Evolutionary conservation across 306 rosid species (phyloP).

Genomic region (Ormosia semicastrata): DNA sequence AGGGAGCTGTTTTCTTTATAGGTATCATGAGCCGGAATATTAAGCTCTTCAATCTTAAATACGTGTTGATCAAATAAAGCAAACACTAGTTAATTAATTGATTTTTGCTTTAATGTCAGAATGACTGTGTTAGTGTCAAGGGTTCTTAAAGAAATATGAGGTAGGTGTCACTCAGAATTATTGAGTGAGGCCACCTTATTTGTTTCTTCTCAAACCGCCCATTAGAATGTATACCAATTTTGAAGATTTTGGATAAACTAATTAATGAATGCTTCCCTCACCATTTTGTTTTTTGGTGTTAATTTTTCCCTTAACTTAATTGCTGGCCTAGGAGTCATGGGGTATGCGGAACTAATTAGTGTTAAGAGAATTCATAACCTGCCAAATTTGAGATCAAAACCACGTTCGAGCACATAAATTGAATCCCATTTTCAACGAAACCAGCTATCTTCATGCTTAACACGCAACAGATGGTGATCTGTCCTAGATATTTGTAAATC

Average conservation of each 20-base stretch:
- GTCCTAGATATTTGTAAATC: constrained; percentile 11
- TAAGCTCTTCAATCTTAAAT: too few species aligned
- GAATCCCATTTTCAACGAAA: constrained; percentile 23
- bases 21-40: too few species aligned
- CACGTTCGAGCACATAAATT: constrained; percentile 21
- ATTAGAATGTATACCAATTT: not conserved
- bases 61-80: too few species aligned
- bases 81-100: not conserved
- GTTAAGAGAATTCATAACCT: constrained; percentile 1
- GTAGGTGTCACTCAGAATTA: not conserved
- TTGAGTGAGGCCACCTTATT: not conserved
- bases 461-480: constrained; percentile 21
- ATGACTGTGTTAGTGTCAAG: not conserved
- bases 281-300: not conserved
- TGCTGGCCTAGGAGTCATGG: constrained; percentile 5
- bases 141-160: not conserved
- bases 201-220: not conserved
- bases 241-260: not conserved
- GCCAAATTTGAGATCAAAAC: constrained; percentile 2
- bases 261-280: not conserved
- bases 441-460: constrained; percentile 10
- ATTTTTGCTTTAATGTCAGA: not conserved
- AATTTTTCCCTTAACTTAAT: not conserved
- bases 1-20: too few species aligned
- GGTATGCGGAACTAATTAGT: constrained; percentile 12